Conservation (phyloP, 257 asterid genomes). For the Verbena officinalis region DNA sequence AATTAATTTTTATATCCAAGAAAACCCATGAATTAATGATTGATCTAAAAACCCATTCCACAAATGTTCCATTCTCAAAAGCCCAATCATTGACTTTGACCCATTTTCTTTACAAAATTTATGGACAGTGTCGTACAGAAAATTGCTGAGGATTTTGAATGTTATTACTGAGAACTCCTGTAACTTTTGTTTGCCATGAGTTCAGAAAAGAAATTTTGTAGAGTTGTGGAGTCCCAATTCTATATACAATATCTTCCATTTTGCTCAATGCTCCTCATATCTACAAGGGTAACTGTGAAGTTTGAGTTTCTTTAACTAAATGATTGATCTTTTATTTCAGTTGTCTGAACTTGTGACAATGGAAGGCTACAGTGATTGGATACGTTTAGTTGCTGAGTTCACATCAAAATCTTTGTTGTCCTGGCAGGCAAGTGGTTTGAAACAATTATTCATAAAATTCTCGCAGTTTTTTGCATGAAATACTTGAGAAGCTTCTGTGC, state of each 20-base stretch:
- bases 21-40: too few relatives aligned
- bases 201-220: background rate
- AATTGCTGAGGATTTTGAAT: background rate
- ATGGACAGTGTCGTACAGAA: background rate
- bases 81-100: too few relatives aligned
- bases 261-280: conserved; percentile 6
- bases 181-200: background rate
- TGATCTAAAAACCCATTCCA: too few relatives aligned
- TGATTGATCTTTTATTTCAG: conserved; percentile 52
- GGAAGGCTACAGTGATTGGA: conserved; percentile 98
- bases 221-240: conserved; percentile 4
- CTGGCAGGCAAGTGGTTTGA: conserved; percentile 73
- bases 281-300: conserved; percentile 10
- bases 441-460: conserved; percentile 17
- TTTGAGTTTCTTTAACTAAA: conserved; percentile 23
- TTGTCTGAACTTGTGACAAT: conserved; percentile 89
- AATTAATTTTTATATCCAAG: too few relatives aligned
- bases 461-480: conserved; percentile 18
- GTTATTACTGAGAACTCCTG: conserved; percentile 11
- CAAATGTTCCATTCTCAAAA: too few relatives aligned
- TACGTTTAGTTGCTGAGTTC: conserved; percentile 95
- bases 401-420: conserved; percentile 88
- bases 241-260: background rate
- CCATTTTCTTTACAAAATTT: too few relatives aligned
- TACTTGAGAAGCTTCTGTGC: conserved; percentile 2